Evolutionary conservation across 495 filamentous ascomycete genomes (phyloP).

Genomic region (Penicillium psychrofluorescens): DNA sequence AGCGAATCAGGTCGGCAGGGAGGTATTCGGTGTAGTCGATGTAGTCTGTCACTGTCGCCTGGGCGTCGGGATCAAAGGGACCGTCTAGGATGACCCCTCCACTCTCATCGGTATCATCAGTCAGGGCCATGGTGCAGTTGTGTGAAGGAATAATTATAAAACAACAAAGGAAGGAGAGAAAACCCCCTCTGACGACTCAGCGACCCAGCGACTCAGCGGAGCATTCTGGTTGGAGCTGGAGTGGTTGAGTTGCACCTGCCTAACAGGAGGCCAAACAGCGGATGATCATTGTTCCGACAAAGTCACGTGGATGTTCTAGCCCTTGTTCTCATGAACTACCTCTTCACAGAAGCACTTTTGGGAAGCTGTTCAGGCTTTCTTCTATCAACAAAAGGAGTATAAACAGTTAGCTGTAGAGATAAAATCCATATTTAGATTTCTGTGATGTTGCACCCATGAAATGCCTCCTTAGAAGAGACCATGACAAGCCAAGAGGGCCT

Average conservation of each 20-base stretch:
- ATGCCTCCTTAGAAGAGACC: too few species aligned
- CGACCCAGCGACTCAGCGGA: too few species aligned
- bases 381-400: too few species aligned
- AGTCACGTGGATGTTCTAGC: background rate
- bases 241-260: too few species aligned
- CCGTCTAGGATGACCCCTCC: constrained; percentile 43
- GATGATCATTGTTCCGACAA: background rate
- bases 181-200: too few species aligned
- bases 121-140: constrained; percentile 16
- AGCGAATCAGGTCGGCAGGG: constrained; percentile 84
- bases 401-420: too few species aligned
- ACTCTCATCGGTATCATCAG: constrained; percentile 34
- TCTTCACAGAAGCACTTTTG: background rate
- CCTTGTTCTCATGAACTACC: background rate
- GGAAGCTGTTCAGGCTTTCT: background rate
- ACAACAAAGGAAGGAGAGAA: too few species aligned
- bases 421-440: background rate
- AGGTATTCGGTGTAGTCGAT: constrained; percentile 97
- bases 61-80: constrained; percentile 77
- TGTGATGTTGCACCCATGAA: too few species aligned
- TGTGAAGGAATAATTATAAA: background rate
- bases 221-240: background rate
- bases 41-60: constrained; percentile 89
- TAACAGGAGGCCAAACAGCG: constrained; percentile 1
- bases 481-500: too few species aligned